phyloP scores from a whole-genome alignment of 768 basidiomycete genomes.

The Russula olivacea region DNA sequence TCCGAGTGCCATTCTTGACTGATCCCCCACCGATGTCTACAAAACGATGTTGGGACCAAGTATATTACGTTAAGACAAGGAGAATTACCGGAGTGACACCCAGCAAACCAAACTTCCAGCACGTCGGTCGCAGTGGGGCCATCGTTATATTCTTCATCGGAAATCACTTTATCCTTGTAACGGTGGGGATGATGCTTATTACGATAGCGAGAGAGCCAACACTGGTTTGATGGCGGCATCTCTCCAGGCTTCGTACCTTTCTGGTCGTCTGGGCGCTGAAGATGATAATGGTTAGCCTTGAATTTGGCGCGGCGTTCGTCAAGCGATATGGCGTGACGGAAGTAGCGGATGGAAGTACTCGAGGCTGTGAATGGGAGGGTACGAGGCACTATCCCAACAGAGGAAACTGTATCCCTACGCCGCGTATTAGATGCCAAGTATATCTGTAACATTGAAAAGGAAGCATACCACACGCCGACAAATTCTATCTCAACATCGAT shows the following conservation, averaged over 20 bases:
- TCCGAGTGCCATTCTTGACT: constrained; percentile 48
- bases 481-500: constrained; percentile 68
- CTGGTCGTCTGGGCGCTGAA: constrained; percentile 33
- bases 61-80: not conserved
- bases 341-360: constrained; percentile 53
- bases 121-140: constrained; percentile 46
- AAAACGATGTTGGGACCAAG: not conserved
- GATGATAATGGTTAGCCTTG: constrained; percentile 31
- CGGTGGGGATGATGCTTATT: not conserved
- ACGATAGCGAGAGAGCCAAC: constrained; percentile 22
- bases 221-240: constrained; percentile 36
- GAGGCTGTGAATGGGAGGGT: constrained; percentile 60
- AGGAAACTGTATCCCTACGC: constrained; percentile 62
- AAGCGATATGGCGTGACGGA: constrained; percentile 65
- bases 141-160: constrained; percentile 39
- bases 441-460: not conserved
- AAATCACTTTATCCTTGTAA: constrained; percentile 4
- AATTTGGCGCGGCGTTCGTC: constrained; percentile 65
- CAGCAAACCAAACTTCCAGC: constrained; percentile 77
- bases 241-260: constrained; percentile 47
- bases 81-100: constrained; percentile 56
- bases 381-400: constrained; percentile 64
- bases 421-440: constrained; percentile 6
- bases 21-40: constrained; percentile 73
- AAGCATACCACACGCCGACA: constrained; percentile 60